These are phyloP conservation scores for Hypoxylon sp. DNA, from an alignment of 2,329 filamentous ascomycete genomes.

Conservation along the genomic window DNA sequence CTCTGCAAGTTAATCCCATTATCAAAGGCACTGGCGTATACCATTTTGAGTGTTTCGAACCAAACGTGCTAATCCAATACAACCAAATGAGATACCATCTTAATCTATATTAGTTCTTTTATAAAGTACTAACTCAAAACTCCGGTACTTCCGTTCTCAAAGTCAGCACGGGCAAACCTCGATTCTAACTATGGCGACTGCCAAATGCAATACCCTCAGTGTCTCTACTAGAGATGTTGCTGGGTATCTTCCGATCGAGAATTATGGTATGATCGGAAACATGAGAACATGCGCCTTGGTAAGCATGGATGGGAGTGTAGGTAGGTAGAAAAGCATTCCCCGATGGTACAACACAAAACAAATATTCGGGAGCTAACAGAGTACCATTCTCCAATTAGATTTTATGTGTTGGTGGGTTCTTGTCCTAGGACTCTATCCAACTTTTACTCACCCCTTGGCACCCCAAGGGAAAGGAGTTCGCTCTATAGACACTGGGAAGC, in stretches of 20 bases:
- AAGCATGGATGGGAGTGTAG: constrained; percentile 78
- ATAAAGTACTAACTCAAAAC: constrained; percentile 16
- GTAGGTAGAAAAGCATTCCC: constrained; percentile 38
- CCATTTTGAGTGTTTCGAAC: constrained; percentile 9
- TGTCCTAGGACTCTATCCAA: constrained; percentile 8
- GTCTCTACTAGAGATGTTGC: constrained; percentile 49
- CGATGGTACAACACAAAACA: neutral
- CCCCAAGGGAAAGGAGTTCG: neutral
- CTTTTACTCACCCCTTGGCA: neutral
- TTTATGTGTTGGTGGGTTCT: constrained; percentile 80
- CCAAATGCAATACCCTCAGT: constrained; percentile 47
- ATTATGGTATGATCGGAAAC: constrained; percentile 86
- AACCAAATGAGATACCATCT: neutral
- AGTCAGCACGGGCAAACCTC: neutral
- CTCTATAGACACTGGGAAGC: neutral
- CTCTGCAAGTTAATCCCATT: constrained; percentile 18
- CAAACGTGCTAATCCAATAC: neutral
- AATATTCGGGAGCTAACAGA: constrained; percentile 26
- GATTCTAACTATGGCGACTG: constrained; percentile 38
- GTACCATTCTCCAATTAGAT: constrained; percentile 58
- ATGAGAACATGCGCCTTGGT: constrained; percentile 85
- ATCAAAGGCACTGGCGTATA: constrained; percentile 20
- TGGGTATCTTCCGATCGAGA: constrained; percentile 76
- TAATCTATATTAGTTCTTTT: constrained; percentile 7
- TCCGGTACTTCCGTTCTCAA: constrained; percentile 13